Percentiles rank a stretch among this genome's conserved stretches.
phyloP scores from a whole-genome alignment of 345 rosid genomes.

The Raphanus sativus region DNA sequence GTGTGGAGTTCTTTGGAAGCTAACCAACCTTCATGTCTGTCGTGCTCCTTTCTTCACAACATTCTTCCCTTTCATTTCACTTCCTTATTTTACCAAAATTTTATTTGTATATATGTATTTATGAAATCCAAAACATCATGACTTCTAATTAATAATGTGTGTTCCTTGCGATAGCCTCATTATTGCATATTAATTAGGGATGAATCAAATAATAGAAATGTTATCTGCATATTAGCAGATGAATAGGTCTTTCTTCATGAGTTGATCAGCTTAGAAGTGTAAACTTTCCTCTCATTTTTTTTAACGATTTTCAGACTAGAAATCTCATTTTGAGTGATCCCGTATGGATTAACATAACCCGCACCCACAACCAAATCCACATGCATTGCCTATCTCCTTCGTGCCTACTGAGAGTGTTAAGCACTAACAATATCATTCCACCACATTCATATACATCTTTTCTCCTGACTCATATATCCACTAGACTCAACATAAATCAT shows the following conservation, averaged over 20 bases:
- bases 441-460: background rate
- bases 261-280: background rate
- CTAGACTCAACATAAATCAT: background rate
- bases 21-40: conserved; percentile 48
- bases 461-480: background rate
- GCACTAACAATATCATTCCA: background rate
- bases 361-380: background rate
- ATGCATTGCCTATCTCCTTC: background rate
- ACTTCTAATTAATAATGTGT: background rate
- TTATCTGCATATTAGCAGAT: background rate
- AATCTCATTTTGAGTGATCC: background rate
- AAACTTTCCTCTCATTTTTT: background rate
- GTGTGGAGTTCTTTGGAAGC: conserved; percentile 55
- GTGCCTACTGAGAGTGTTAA: background rate
- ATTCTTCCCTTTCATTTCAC: conserved; percentile 11
- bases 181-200: background rate
- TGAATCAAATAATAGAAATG: background rate
- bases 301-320: background rate
- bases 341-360: background rate
- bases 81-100: background rate
- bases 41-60: conserved; percentile 44
- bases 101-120: background rate
- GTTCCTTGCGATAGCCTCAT: background rate
- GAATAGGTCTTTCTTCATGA: background rate
- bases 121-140: background rate